A percentile compares a stretch with the other conserved stretches of the same genome.
Conservation (phyloP, 2,329 filamentous ascomycete species). For the Hypoxylon sp. region DNA sequence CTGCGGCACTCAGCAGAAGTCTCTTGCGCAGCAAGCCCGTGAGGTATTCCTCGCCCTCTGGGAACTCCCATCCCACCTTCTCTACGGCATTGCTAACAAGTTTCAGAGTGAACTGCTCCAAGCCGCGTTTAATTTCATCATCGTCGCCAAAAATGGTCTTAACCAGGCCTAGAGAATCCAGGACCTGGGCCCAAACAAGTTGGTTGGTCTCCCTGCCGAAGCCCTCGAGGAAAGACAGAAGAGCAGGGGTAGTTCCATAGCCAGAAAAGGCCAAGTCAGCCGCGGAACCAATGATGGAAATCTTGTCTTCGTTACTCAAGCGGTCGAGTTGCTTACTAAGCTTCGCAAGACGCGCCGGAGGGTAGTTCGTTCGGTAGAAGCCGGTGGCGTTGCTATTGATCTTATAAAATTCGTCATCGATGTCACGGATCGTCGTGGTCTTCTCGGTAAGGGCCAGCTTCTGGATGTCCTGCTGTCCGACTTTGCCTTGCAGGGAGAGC, state of each 20-base stretch:
- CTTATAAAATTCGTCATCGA: constrained; percentile 90
- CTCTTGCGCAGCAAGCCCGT: constrained; percentile 86
- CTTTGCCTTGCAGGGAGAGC: constrained; percentile 84
- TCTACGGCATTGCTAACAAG: constrained; percentile 82
- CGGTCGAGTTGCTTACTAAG: constrained; percentile 83
- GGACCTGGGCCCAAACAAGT: constrained; percentile 89
- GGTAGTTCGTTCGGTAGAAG: constrained; percentile 94
- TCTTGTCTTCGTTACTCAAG: constrained; percentile 89
- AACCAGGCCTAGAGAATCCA: constrained; percentile 81
- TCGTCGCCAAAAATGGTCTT: constrained; percentile 89
- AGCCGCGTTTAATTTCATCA: constrained; percentile 76
- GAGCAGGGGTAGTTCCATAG: constrained; percentile 82
- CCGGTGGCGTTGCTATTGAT: constrained; percentile 91
- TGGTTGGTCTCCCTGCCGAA: constrained; percentile 87
- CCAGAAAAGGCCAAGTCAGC: constrained; percentile 91
- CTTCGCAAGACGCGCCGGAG: constrained; percentile 84
- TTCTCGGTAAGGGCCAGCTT: constrained; percentile 80
- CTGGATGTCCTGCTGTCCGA: constrained; percentile 73
- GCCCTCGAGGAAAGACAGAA: constrained; percentile 88
- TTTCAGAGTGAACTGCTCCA: constrained; percentile 84
- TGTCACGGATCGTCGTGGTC: constrained; percentile 80
- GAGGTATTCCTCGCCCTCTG: constrained; percentile 84
- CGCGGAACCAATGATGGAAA: constrained; percentile 90
- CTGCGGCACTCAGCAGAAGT: constrained; percentile 81
- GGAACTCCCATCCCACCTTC: constrained; percentile 88